Base-by-base conservation (phyloP, 352 stramenopile species). In the Globisporangium orthogonon region DNA sequence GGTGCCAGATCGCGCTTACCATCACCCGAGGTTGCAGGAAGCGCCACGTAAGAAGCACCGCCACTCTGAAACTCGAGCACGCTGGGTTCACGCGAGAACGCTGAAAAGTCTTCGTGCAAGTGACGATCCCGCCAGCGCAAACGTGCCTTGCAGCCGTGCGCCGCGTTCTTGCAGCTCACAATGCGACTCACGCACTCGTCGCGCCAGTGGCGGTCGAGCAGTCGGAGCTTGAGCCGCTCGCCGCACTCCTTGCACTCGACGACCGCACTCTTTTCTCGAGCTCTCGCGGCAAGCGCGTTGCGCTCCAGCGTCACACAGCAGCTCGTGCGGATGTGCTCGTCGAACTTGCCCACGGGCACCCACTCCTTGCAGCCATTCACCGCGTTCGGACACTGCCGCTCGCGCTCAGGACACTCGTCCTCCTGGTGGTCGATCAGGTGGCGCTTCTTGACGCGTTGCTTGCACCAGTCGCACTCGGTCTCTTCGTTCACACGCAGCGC, bases 381-480 rank as follows among this genome's bases (percentile, higher is more conserved):
- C 13, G 65, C 57, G 35, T 91, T 89, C 35, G 76, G 78, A 61
- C 82, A 91, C 39, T 74, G 79, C 3, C 79, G 77, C 58, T 92
- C 82, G 4, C 83, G 76, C 56, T 78, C 71, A 7, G 58, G 58
- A 48, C 83, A 92, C 37, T 84, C 72, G n/a, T 92, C 78, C 70
- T 92, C 79, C 52, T 92, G 81, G 62, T 92, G 83, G 52, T 89
- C 74, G 3, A 87, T 62, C 18, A 92, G 47, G 13, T 77, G 69
- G 0, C 79, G 76, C 63, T 92, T 89, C 50, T 84, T 83, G 6
- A 90, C 74, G 7, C 7, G 55, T 50, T 78, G 60, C 15, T 74
- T 54, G 43, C 82, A 90, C 83, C 83, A 92, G 17, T 90, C 83
- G 44, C 83, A 90, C 15, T 61, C 47, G 13, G 60, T 74, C 40